phyloP scores from a whole-genome alignment of 139 green algal genomes.

The Chlorella sp. region DNA sequence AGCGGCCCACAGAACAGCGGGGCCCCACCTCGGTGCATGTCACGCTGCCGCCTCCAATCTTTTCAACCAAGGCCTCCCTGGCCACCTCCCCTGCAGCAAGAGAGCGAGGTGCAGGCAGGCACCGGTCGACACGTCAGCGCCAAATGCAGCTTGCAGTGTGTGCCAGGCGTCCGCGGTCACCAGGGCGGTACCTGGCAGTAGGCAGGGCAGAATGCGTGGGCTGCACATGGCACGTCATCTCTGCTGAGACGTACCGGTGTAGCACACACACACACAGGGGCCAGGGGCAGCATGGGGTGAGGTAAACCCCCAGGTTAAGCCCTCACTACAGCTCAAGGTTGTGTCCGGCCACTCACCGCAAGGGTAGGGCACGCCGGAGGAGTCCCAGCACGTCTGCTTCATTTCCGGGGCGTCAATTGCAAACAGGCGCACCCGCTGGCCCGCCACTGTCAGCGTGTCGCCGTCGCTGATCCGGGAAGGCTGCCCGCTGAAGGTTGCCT shows the following conservation, averaged over 20 bases:
- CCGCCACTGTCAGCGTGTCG: constrained; percentile 72
- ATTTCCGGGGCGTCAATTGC: constrained; percentile 84
- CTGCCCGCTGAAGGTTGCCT: neutral
- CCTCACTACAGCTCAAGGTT: too few relatives aligned
- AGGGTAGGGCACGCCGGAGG: constrained; percentile 30
- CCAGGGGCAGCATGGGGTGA: too few relatives aligned
- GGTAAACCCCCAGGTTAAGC: too few relatives aligned
- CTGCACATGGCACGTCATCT: too few relatives aligned
- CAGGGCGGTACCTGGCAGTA: too few relatives aligned
- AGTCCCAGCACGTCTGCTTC: constrained; percentile 66
- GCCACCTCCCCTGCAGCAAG: neutral
- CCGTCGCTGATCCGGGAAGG: constrained; percentile 52
- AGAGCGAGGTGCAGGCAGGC: neutral
- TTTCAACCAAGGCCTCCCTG: neutral
- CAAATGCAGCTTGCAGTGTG: neutral
- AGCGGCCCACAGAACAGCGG: too few relatives aligned
- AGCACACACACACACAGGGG: too few relatives aligned
- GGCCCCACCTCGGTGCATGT: neutral
- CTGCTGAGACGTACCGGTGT: too few relatives aligned
- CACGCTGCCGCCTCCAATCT: neutral
- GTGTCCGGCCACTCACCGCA: constrained; percentile 37
- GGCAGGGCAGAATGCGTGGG: too few relatives aligned
- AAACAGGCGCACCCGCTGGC: constrained; percentile 61
- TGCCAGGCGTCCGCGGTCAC: too few relatives aligned
- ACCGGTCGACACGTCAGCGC: neutral